Evolutionary conservation across 768 basidiomycete species (phyloP).

Genomic region (Hygrophorus pudorinus): DNA sequence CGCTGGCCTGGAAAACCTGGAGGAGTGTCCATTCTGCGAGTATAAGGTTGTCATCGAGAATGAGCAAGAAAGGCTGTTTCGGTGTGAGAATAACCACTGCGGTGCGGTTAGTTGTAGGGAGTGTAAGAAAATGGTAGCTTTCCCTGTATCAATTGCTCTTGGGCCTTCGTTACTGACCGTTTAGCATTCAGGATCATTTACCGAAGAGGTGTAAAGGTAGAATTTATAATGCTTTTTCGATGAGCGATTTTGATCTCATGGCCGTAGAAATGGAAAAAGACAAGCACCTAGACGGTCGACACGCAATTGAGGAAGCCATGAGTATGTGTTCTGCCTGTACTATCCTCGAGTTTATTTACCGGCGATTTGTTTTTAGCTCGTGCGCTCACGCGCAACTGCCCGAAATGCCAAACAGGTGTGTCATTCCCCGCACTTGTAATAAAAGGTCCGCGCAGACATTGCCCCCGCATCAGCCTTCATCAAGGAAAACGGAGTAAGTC

Average conservation of each 20-base stretch:
- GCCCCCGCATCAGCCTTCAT: slow-evolving; percentile 53
- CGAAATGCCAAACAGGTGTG: slow-evolving; percentile 72
- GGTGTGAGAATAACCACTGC: slow-evolving; percentile 54
- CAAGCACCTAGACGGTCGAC: slow-evolving; percentile 61
- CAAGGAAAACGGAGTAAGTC: slow-evolving; percentile 64
- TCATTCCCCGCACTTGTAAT: slow-evolving; percentile 1
- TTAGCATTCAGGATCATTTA: slow-evolving; percentile 53
- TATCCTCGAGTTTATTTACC: neutral
- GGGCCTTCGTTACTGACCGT: slow-evolving; percentile 5
- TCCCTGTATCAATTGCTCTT: slow-evolving; percentile 18
- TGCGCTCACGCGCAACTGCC: slow-evolving; percentile 83
- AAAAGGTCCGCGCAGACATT: slow-evolving; percentile 2
- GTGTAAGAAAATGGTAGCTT: slow-evolving; percentile 67
- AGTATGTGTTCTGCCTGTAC: slow-evolving; percentile 32
- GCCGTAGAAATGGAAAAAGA: slow-evolving; percentile 70
- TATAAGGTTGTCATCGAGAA: slow-evolving; percentile 72
- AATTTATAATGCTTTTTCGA: slow-evolving; percentile 1
- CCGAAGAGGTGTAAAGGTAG: slow-evolving; percentile 74
- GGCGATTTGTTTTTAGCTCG: slow-evolving; percentile 33
- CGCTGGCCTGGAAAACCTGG: slow-evolving; percentile 70
- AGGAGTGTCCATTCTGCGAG: slow-evolving; percentile 89
- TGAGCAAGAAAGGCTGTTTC: slow-evolving; percentile 53
- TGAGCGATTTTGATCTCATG: neutral
- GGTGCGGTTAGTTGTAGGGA: slow-evolving; percentile 65
- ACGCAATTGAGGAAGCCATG: slow-evolving; percentile 90